Evolutionary conservation across 1,284 basidiomycete species (phyloP).

Genomic region (Coniferiporia sulphurascens): DNA sequence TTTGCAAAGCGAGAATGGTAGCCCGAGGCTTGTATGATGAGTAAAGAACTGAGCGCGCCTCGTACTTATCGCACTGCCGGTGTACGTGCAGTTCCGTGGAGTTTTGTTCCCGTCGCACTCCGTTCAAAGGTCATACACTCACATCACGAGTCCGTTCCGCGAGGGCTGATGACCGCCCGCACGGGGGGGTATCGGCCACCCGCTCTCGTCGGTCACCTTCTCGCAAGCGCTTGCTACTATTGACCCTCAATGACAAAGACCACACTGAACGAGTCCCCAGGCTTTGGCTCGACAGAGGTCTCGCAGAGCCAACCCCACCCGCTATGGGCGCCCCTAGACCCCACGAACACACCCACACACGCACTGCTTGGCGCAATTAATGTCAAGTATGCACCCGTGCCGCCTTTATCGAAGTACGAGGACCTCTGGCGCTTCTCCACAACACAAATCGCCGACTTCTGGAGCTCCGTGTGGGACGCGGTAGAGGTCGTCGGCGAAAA

Average conservation of each 20-base stretch:
- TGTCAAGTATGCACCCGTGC: slow-evolving; percentile 36
- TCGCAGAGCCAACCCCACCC: not conserved
- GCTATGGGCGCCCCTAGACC: slow-evolving; percentile 2
- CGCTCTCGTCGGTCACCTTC: too few relatives aligned
- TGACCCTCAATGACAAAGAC: not conserved
- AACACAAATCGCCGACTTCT: slow-evolving; percentile 59
- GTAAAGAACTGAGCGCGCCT: too few relatives aligned
- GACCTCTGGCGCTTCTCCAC: slow-evolving; percentile 74
- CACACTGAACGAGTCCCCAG: not conserved
- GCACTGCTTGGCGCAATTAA: slow-evolving; percentile 59
- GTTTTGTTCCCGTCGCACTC: too few relatives aligned
- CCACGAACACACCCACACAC: slow-evolving; percentile 39
- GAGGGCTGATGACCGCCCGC: too few relatives aligned
- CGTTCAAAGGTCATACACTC: too few relatives aligned
- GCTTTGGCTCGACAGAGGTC: not conserved
- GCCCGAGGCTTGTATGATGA: too few relatives aligned
- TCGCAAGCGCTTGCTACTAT: too few relatives aligned
- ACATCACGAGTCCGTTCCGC: too few relatives aligned
- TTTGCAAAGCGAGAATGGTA: too few relatives aligned
- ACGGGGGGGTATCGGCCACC: too few relatives aligned
- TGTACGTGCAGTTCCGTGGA: too few relatives aligned
- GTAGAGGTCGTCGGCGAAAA: slow-evolving; percentile 54
- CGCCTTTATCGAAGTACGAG: slow-evolving; percentile 49
- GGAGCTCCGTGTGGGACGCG: slow-evolving; percentile 76
- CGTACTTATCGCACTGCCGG: too few relatives aligned